These are phyloP conservation scores for Kalaharituber pfeilii DNA, from an alignment of 2,329 filamentous ascomycete species.

Conservation along the genomic window DNA sequence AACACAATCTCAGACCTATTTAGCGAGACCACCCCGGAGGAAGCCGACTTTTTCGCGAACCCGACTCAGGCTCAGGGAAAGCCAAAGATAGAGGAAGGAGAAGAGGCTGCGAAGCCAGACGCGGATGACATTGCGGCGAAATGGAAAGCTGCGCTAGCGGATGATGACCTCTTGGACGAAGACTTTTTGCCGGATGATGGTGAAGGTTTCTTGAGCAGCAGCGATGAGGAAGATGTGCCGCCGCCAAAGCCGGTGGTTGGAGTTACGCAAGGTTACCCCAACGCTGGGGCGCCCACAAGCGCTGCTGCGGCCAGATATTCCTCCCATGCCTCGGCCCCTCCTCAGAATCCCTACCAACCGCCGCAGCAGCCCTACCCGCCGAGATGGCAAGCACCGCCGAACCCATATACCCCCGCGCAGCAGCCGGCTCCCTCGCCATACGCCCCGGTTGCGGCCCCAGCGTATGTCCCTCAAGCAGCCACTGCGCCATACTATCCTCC, in stretches of 20 bases:
- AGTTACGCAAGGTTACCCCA: constrained; percentile 16
- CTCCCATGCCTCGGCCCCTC: constrained; percentile 3
- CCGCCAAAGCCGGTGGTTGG: constrained; percentile 21
- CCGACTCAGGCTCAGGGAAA: constrained; percentile 23
- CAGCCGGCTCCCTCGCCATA: constrained; percentile 23
- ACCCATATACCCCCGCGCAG: constrained; percentile 36
- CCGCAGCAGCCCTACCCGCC: constrained; percentile 6
- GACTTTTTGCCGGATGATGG: constrained; percentile 67
- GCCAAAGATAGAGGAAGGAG: constrained; percentile 1
- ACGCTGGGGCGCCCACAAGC: constrained; percentile 21
- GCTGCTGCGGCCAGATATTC: constrained; percentile 25
- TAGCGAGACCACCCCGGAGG: constrained; percentile 25
- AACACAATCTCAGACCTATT: not conserved
- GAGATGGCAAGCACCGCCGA: constrained; percentile 24
- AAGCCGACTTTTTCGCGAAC: constrained; percentile 45
- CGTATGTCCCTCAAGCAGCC: not conserved
- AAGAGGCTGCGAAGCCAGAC: constrained; percentile 7
- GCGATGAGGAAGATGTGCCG: constrained; percentile 29
- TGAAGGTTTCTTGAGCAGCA: constrained; percentile 67
- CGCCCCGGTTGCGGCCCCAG: not conserved
- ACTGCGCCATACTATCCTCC: not conserved
- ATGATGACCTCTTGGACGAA: constrained; percentile 44
- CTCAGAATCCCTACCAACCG: constrained; percentile 4
- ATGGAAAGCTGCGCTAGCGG: constrained; percentile 56
- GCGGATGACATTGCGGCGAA: constrained; percentile 56